Evolutionary conservation across 2,329 filamentous ascomycete genomes (phyloP), one percentile per base, ranked within the genome.

Genomic region (Penicillium sp.): DNA sequence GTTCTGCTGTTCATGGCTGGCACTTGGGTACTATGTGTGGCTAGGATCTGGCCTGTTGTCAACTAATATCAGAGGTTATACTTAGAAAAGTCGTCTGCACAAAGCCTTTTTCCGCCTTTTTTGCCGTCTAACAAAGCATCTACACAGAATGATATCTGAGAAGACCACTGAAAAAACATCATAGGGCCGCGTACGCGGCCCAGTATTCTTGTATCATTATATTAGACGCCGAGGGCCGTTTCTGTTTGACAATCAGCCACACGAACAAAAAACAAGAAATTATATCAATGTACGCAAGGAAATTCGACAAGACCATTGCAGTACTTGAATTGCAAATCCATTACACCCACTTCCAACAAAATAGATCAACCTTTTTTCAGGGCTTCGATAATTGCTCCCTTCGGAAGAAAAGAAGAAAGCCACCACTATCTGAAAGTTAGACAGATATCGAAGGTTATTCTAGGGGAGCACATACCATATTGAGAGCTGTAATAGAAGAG

Each of bases 391-490:
- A 67, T 55, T 78, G 76, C 54, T 78, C 76, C 55, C 73, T 75
- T 19, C 76, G 74, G 69, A 77, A 78, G 66, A 77, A 78, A 31
- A 73, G 56, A 33, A 75, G 67, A 60, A 75, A 76, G 9, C 73
- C 74, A 50, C 64, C 72, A 62, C 73, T 76, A 17, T 25, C 31
- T 31, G 16, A 10, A n/a, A 7, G 14, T 59, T 19, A 59, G 31
- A 48, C 1, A 17, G 16, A 5, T 3, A 10, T 9, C 16, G 14
- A 38, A 10, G n/a, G 5, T 43, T 35, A 6, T 5, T 4, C n/a
- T 33, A 59, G 73, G 75, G 63, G 82, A 78, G 67, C 79, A 85
- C 45, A 82, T 80, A 69, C 82, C 74, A 86, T 58, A 88, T 80
- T 22, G 78, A 70, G 50, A 86, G 67, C 67, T 88, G 85, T 53